Evolutionary conservation across 2,329 filamentous ascomycete genomes (phyloP).

Genomic region (Aspergillus carbonarius): DNA sequence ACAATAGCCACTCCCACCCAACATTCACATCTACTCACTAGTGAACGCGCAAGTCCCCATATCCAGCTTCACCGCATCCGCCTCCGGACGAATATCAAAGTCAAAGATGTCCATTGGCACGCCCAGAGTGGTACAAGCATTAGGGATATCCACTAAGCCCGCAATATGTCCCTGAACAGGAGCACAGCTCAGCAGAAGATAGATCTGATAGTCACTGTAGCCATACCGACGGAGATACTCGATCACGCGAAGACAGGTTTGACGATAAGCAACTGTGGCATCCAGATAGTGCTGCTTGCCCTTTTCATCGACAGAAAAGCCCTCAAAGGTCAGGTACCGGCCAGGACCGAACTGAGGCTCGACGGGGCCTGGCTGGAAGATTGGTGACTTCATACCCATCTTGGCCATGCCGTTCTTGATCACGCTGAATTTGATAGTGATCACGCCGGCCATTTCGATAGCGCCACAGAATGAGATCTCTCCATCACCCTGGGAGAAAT

Average conservation of each 20-base stretch:
- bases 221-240: constrained; percentile 76
- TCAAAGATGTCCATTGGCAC: constrained; percentile 93
- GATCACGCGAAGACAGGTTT: constrained; percentile 74
- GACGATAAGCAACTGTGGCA: constrained; percentile 79
- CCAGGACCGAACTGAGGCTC: constrained; percentile 85
- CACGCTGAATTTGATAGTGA: constrained; percentile 86
- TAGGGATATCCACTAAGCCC: constrained; percentile 87
- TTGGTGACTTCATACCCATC: constrained; percentile 75
- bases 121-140: constrained; percentile 85
- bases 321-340: constrained; percentile 80
- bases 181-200: constrained; percentile 79
- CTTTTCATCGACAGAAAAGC: constrained; percentile 83
- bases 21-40: constrained; percentile 27
- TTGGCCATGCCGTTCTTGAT: constrained; percentile 77
- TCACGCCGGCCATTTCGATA: constrained; percentile 91
- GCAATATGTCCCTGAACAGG: constrained; percentile 86
- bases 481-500: constrained; percentile 85
- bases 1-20: background rate
- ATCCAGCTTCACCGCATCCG: constrained; percentile 60
- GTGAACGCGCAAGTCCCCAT: constrained; percentile 70
- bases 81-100: constrained; percentile 78
- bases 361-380: constrained; percentile 83
- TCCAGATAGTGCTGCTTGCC: constrained; percentile 91
- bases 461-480: constrained; percentile 88
- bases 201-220: constrained; percentile 74